These are phyloP conservation scores for Recurvomyces mirabilis DNA, from an alignment of 495 filamentous ascomycete genomes.

Conservation along the genomic window DNA sequence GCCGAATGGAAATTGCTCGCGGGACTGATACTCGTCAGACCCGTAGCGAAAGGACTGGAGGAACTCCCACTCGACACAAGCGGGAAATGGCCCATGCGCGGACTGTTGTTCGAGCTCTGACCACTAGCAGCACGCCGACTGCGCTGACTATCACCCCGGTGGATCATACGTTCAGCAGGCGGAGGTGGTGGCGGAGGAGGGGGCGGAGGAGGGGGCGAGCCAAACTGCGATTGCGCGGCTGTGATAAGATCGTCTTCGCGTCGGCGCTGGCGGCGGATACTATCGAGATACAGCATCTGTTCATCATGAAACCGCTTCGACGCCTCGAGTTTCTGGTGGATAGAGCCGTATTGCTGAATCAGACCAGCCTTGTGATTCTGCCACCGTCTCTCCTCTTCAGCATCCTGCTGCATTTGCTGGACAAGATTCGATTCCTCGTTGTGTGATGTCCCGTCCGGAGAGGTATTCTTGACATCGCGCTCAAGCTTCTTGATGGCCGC, in stretches of 20 bases:
- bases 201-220: constrained; percentile 1
- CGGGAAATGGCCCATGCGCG: constrained; percentile 9
- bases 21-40: background rate
- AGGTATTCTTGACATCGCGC: constrained; percentile 39
- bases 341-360: constrained; percentile 37
- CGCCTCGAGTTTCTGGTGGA: constrained; percentile 3
- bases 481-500: constrained; percentile 53
- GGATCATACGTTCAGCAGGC: background rate
- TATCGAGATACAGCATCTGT: constrained; percentile 13
- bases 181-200: no score
- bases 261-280: constrained; percentile 9
- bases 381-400: constrained; percentile 48
- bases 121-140: constrained; percentile 10
- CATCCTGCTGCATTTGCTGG: constrained; percentile 41
- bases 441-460: constrained; percentile 21
- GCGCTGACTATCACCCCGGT: constrained; percentile 13
- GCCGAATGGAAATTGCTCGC: constrained; percentile 2
- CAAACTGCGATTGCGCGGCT: background rate
- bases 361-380: constrained; percentile 37
- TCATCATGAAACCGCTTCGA: constrained; percentile 14
- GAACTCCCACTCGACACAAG: background rate
- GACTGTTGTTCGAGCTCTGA: constrained; percentile 8
- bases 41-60: constrained; percentile 4
- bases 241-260: constrained; percentile 1
- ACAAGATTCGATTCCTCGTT: constrained; percentile 39